These are phyloP conservation scores for Ceratocystis eucalypticola DNA, from an alignment of 2,329 filamentous ascomycete species.

Conservation along the genomic window DNA sequence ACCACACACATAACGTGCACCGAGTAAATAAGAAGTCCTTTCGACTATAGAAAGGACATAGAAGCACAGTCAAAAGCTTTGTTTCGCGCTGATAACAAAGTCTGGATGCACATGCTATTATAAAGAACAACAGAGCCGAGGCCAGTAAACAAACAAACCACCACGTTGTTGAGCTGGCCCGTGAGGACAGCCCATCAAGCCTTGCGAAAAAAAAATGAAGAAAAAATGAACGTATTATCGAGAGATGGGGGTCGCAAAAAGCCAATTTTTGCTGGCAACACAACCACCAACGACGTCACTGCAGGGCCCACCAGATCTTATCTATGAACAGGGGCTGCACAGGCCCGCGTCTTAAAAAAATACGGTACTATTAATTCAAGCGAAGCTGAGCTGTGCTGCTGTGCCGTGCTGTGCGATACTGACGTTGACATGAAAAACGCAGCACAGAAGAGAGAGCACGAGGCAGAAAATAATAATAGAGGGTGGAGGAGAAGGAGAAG, in stretches of 20 bases:
- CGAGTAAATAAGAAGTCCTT: too few species aligned
- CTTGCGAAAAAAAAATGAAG: background rate
- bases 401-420: background rate
- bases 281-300: slow-evolving; percentile 3
- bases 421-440: background rate
- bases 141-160: slow-evolving; percentile 2
- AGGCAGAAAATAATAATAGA: background rate
- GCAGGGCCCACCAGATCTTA: slow-evolving; percentile 2
- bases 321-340: background rate
- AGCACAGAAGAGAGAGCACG: background rate
- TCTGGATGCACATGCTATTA: background rate
- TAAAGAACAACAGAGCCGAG: background rate
- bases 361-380: background rate
- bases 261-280: background rate
- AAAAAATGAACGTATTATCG: slow-evolving; percentile 6
- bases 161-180: background rate
- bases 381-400: background rate
- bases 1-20: background rate
- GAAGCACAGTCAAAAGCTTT: background rate
- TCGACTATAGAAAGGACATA: background rate
- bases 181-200: background rate
- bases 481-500: background rate
- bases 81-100: background rate
- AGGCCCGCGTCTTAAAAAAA: background rate
- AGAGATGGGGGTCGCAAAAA: background rate